Percentiles rank a stretch among this genome's conserved stretches.
These are phyloP conservation scores for Pseudotsuga menziesii DNA, from an alignment of 75 land plant species.

Conservation along the genomic window DNA sequence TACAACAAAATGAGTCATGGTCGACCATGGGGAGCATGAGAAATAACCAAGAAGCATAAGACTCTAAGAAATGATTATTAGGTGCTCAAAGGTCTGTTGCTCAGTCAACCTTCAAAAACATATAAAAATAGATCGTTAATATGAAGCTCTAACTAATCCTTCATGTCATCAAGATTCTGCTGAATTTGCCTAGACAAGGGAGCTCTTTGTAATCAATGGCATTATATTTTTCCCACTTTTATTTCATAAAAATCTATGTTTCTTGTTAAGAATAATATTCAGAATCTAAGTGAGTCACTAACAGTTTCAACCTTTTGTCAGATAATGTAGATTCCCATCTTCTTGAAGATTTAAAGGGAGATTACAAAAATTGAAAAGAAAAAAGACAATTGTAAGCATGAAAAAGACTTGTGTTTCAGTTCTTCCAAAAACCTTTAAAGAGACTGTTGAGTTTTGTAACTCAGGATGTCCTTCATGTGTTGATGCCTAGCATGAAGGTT, in stretches of 20 bases:
- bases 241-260: neutral
- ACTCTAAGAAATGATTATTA: no score
- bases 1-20: no score
- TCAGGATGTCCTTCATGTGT: no score
- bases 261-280: neutral
- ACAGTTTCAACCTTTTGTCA: neutral
- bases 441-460: no score
- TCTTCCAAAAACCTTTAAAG: neutral
- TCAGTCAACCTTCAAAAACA: neutral
- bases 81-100: no score
- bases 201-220: neutral
- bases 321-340: neutral
- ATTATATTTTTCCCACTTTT: neutral
- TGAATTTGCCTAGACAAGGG: neutral
- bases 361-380: neutral
- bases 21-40: neutral
- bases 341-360: neutral
- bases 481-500: no score
- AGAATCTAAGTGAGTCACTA: neutral
- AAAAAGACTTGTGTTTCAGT: neutral
- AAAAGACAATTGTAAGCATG: neutral
- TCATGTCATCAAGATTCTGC: neutral
- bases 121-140: neutral
- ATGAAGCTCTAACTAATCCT: neutral
- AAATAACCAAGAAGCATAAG: neutral